These are phyloP conservation scores for Talaromyces albobiverticillius DNA, from an alignment of 2,329 filamentous ascomycete species.

Conservation along the genomic window DNA sequence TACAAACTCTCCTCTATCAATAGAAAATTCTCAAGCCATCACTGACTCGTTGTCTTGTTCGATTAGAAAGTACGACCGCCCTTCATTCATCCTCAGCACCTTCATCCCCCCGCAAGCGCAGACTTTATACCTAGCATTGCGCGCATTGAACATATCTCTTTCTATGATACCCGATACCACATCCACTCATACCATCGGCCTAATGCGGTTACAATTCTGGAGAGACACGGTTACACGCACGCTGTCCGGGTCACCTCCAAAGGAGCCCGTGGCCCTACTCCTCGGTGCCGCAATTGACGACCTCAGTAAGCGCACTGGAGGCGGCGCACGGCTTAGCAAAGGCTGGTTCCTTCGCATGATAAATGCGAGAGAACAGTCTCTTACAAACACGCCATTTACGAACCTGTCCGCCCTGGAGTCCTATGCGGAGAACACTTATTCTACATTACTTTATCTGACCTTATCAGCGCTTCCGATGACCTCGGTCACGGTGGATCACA, in stretches of 20 bases:
- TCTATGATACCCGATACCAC: conserved; percentile 86
- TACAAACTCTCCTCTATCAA: conserved; percentile 25
- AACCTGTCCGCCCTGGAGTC: conserved; percentile 72
- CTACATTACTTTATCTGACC: conserved; percentile 84
- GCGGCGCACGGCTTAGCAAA: conserved; percentile 55
- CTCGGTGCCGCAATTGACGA: conserved; percentile 69
- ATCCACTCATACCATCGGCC: conserved; percentile 79
- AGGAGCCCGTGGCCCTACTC: conserved; percentile 86
- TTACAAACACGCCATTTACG: conserved; percentile 79
- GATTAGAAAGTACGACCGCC: conserved; percentile 76
- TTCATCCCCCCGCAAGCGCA: conserved; percentile 74
- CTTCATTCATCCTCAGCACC: conserved; percentile 79
- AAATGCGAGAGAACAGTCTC: conserved; percentile 74
- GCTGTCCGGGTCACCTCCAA: conserved; percentile 73
- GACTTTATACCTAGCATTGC: conserved; percentile 84
- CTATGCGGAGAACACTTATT: conserved; percentile 94
- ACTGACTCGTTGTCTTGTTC: not conserved
- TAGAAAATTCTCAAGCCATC: not conserved
- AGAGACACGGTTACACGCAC: conserved; percentile 77
- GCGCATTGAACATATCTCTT: conserved; percentile 89
- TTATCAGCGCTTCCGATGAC: conserved; percentile 74
- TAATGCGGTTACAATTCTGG: conserved; percentile 94
- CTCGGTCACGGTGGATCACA: conserved; percentile 82
- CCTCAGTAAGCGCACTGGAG: conserved; percentile 46
- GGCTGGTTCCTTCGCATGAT: conserved; percentile 77